Percentiles rank a stretch among this genome's conserved stretches.
These are phyloP conservation scores for Scolecobasidium constrictum DNA, from an alignment of 2,329 filamentous ascomycete genomes.

Conservation along the genomic window DNA sequence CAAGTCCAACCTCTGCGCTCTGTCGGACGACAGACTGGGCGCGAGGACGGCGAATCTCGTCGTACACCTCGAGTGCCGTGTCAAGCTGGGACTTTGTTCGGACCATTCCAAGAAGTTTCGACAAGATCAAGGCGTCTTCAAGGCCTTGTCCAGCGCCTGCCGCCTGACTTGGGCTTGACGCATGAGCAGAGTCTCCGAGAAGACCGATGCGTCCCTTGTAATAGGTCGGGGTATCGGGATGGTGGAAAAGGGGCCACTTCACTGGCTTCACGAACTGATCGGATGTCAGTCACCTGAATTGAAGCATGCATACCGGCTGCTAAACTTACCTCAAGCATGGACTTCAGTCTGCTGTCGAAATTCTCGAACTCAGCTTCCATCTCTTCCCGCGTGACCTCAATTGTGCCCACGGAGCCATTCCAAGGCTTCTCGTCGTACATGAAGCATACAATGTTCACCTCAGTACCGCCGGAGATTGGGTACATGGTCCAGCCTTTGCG, in stretches of 20 bases:
- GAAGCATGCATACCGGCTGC: constrained; percentile 12
- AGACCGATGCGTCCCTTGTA: constrained; percentile 22
- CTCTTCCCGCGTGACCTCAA: constrained; percentile 13
- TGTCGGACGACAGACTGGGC: constrained; percentile 17
- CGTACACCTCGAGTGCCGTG: constrained; percentile 4
- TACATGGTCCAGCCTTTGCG: constrained; percentile 2
- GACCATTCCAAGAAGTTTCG: constrained; percentile 7
- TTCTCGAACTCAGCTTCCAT: constrained; percentile 13
- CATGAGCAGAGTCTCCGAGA: constrained; percentile 29
- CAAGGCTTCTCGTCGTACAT: constrained; percentile 10
- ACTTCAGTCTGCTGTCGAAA: constrained; percentile 5
- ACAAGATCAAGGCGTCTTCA: constrained; percentile 21
- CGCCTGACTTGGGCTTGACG: constrained; percentile 26
- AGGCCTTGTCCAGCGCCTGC: constrained; percentile 28
- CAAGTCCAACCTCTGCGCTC: constrained; percentile 21
- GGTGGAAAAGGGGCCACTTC: constrained; percentile 48
- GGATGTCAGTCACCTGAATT: constrained; percentile 13
- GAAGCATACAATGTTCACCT: constrained; percentile 10
- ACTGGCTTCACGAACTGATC: constrained; percentile 20
- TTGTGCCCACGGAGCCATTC: constrained; percentile 12
- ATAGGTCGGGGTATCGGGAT: constrained; percentile 36
- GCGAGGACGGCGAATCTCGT: constrained; percentile 5
- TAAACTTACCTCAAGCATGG: constrained; percentile 16
- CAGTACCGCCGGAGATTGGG: constrained; percentile 3
- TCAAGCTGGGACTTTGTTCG: background rate